Percentiles rank a stretch among this genome's conserved stretches.
Conservation (phyloP, 2,329 filamentous ascomycete genomes). For the Blastomyces gilchristii region DNA sequence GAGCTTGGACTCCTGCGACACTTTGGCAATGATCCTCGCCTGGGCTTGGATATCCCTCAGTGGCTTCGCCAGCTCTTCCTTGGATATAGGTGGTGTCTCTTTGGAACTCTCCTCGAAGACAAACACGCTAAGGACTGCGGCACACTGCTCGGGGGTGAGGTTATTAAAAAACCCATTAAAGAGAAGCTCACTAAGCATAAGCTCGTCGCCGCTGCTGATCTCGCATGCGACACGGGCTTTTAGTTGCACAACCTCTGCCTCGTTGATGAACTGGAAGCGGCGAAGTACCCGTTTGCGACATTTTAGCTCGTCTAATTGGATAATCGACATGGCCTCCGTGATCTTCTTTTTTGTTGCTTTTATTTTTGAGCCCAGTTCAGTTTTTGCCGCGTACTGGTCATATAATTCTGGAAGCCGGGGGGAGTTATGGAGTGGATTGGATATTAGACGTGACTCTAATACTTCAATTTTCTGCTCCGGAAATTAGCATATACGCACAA, state of each 20-base stretch:
- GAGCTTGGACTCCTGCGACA: constrained; percentile 89
- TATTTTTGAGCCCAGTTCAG: constrained; percentile 64
- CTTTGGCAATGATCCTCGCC: constrained; percentile 80
- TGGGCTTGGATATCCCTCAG: constrained; percentile 79
- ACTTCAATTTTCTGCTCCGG: constrained; percentile 80
- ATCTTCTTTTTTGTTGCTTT: constrained; percentile 85
- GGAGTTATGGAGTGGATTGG: constrained; percentile 86
- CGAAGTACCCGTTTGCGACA: constrained; percentile 90
- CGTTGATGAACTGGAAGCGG: constrained; percentile 90
- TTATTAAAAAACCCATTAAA: constrained; percentile 99
- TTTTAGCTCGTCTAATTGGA: constrained; percentile 93
- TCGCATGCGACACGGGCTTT: constrained; percentile 97
- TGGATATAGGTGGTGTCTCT: constrained; percentile 55
- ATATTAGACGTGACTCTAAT: constrained; percentile 76
- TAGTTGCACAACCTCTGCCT: constrained; percentile 86
- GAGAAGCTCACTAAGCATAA: constrained; percentile 82
- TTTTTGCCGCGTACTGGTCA: constrained; percentile 75
- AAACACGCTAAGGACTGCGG: constrained; percentile 80
- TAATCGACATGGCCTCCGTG: constrained; percentile 69
- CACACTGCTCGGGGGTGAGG: constrained; percentile 74
- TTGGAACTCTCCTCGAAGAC: constrained; percentile 96
- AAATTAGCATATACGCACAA: constrained; percentile 16
- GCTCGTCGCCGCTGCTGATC: constrained; percentile 91
- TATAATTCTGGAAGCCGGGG: constrained; percentile 75
- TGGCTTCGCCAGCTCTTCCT: constrained; percentile 74